These are phyloP conservation scores for Exophiala bonariae DNA, from an alignment of 2,329 filamentous ascomycete species.

Conservation along the genomic window DNA sequence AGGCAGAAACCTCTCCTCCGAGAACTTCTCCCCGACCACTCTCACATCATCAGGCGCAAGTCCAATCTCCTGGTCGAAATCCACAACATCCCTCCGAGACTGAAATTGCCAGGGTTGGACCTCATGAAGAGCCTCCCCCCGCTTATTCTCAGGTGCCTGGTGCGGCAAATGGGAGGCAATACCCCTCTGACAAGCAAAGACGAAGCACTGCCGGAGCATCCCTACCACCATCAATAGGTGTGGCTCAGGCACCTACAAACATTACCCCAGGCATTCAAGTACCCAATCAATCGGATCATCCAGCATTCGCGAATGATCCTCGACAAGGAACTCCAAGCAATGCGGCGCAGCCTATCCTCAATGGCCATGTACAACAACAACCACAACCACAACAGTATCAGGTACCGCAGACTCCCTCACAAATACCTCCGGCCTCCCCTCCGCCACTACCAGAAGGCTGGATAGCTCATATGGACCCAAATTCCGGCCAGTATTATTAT, in stretches of 20 bases:
- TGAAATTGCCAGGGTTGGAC: conserved; percentile 79
- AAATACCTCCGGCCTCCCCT: conserved; percentile 72
- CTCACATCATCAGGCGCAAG: conserved; percentile 32
- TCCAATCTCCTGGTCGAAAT: conserved; percentile 23
- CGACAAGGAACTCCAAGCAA: conserved; percentile 45
- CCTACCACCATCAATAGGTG: conserved; percentile 19
- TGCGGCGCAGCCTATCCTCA: conserved; percentile 29
- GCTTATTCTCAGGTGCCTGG: conserved; percentile 80
- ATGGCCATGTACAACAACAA: conserved; percentile 16
- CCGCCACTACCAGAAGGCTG: conserved; percentile 95
- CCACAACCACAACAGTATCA: neutral
- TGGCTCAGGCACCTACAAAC: conserved; percentile 21
- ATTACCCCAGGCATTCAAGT: conserved; percentile 30
- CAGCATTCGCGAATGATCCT: conserved; percentile 86
- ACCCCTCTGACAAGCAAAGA: conserved; percentile 77
- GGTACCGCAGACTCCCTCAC: conserved; percentile 31
- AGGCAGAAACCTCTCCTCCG: conserved; percentile 54
- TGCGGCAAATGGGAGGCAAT: conserved; percentile 53
- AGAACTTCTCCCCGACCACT: conserved; percentile 44
- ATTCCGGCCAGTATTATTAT: conserved; percentile 97
- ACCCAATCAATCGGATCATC: conserved; percentile 61
- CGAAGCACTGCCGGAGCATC: conserved; percentile 37
- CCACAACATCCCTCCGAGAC: conserved; percentile 76
- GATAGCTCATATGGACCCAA: conserved; percentile 95
- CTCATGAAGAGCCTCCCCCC: conserved; percentile 70